phyloP scores from a whole-genome alignment of 2,329 filamentous ascomycete species.

The Helicocarpus griseus region DNA sequence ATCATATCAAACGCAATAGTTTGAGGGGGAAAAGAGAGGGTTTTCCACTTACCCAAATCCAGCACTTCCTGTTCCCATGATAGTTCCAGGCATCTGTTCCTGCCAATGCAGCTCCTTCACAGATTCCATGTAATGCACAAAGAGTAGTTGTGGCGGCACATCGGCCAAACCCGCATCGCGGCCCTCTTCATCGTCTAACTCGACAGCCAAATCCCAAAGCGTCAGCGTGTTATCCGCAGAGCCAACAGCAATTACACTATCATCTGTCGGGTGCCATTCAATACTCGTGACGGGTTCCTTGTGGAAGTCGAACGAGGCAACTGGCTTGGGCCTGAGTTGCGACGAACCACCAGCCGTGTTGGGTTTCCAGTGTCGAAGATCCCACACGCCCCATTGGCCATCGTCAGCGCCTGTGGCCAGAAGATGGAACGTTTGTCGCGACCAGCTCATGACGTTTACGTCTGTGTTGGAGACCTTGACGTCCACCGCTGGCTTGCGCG shows the following conservation, averaged over 20 bases:
- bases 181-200: slow-evolving; percentile 94
- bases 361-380: slow-evolving; percentile 88
- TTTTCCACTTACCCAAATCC: slow-evolving; percentile 55
- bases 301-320: slow-evolving; percentile 93
- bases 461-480: slow-evolving; percentile 76
- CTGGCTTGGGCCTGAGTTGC: slow-evolving; percentile 56
- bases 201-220: slow-evolving; percentile 92
- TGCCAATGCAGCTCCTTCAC: slow-evolving; percentile 98
- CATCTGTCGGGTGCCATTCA: slow-evolving; percentile 95
- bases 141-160: slow-evolving; percentile 86
- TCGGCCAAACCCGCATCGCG: slow-evolving; percentile 79
- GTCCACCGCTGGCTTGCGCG: slow-evolving; percentile 74
- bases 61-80: slow-evolving; percentile 83
- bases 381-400: slow-evolving; percentile 92
- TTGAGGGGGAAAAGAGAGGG: background rate
- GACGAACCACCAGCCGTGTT: slow-evolving; percentile 38
- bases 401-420: slow-evolving; percentile 89
- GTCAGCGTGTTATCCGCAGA: slow-evolving; percentile 91
- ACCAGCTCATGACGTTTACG: slow-evolving; percentile 97
- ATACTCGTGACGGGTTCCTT: slow-evolving; percentile 92
- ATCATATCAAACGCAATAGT: background rate
- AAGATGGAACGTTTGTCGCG: slow-evolving; percentile 74
- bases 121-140: slow-evolving; percentile 91
- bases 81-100: slow-evolving; percentile 79
- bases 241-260: slow-evolving; percentile 87